phyloP scores from a whole-genome alignment of 1,284 basidiomycete genomes.

The Ceratobasidium sp. region DNA sequence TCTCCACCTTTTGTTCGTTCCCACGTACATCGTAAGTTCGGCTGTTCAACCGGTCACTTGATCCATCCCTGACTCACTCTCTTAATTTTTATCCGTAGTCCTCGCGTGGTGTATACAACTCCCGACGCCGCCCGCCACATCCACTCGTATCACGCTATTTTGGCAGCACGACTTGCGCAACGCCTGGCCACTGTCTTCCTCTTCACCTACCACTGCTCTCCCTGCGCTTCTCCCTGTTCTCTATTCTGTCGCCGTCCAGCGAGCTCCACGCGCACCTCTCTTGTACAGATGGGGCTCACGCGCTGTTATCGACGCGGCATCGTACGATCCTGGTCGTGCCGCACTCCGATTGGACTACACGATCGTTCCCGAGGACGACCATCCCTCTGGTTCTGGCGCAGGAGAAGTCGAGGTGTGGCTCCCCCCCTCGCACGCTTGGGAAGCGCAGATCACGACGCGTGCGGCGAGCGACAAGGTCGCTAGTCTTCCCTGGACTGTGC shows the following conservation, averaged over 20 bases:
- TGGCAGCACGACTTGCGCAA: slow-evolving; percentile 91
- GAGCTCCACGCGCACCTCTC: slow-evolving; percentile 79
- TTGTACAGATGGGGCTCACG: slow-evolving; percentile 85
- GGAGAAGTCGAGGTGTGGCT: slow-evolving; percentile 60
- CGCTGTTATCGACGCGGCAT: slow-evolving; percentile 69
- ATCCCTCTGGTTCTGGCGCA: slow-evolving; percentile 55
- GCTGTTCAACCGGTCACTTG: background rate
- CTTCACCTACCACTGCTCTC: slow-evolving; percentile 75
- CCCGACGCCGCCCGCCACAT: slow-evolving; percentile 56
- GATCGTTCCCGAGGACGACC: slow-evolving; percentile 80
- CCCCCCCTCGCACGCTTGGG: slow-evolving; percentile 88
- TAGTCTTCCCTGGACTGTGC: slow-evolving; percentile 79
- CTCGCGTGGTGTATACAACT: slow-evolving; percentile 93
- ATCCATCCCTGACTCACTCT: slow-evolving; percentile 4
- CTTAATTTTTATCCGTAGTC: slow-evolving; percentile 63
- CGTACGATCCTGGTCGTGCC: slow-evolving; percentile 77
- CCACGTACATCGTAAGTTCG: slow-evolving; percentile 76
- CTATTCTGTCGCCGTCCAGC: slow-evolving; percentile 79
- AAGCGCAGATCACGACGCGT: slow-evolving; percentile 80
- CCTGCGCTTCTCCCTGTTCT: slow-evolving; percentile 81
- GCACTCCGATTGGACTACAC: slow-evolving; percentile 88
- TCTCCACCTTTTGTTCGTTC: slow-evolving; percentile 96
- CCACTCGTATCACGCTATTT: slow-evolving; percentile 86
- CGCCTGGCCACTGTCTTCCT: slow-evolving; percentile 55
- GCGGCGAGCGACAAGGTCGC: slow-evolving; percentile 79